phyloP scores from a whole-genome alignment of 164 flowering plant genomes.

The Chloranthus sessilifolius region DNA sequence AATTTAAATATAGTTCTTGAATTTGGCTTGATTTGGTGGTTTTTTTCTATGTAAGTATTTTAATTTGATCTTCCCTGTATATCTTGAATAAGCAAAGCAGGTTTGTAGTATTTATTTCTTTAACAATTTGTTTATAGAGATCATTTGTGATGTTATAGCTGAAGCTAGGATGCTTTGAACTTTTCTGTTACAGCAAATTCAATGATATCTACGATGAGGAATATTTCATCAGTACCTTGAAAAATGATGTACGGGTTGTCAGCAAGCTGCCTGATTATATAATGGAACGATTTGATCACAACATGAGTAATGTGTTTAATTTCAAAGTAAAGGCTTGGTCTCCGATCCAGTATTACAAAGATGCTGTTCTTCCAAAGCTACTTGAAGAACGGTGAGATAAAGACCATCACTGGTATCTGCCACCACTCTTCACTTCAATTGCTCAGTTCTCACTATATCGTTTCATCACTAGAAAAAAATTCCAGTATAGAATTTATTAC shows the following conservation, averaged over 20 bases:
- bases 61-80: no score
- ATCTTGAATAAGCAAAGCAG: no score
- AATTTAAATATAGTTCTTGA: no score
- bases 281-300: conserved; percentile 82
- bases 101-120: neutral
- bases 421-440: no score
- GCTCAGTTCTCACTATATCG: no score
- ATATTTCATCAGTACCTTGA: conserved; percentile 50
- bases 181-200: conserved; percentile 62
- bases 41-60: no score
- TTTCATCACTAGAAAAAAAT: no score
- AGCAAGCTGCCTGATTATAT: conserved; percentile 51
- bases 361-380: conserved; percentile 71
- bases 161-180: neutral
- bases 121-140: neutral
- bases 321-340: conserved; percentile 91
- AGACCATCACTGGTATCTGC: no score
- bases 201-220: conserved; percentile 83
- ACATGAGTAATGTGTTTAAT: conserved; percentile 74
- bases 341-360: conserved; percentile 65
- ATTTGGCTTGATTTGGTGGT: no score
- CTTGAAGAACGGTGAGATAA: conserved; percentile 80
- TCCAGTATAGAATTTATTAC: no score
- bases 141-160: neutral
- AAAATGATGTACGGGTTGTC: conserved; percentile 70